Base-by-base conservation (phyloP, 805 yeast genomes). In the Priceomyces haplophilus region DNA sequence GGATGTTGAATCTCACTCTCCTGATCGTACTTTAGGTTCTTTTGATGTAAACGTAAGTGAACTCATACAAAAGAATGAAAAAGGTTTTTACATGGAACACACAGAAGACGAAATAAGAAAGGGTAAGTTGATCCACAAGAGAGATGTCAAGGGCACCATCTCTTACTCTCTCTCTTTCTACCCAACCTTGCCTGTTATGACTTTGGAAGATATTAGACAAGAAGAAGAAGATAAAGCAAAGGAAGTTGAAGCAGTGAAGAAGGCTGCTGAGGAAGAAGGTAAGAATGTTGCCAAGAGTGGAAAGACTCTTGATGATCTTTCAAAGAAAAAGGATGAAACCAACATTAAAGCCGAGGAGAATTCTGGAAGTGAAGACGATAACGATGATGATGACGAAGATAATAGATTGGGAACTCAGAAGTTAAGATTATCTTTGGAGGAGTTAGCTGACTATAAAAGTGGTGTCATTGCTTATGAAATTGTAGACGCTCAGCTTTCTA, bases 21-120 rank as follows among this genome's bases (percentile, higher is more conserved):
- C 80, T 34, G 99, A 93, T 64, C 80, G 97, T 55, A 79, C 95
- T 3, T 75, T 93, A 38, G 99, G 99, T 41, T 76, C 83, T 2
- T 83, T 87, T 66, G 83, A 82, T 54, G 65, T 93, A 16, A 78
- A 80, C 53, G 69, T 87, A 48, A 71, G 73, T 42, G 87, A 82
- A 20, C 67, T 88, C 52, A 80, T 91, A 58, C 76, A 78, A 48
- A 82, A 78, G 57, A 70, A 84, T 46, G 96, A 86, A 42, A 69
- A 73, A 44, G 84, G 83, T 38, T 62, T 70, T 37, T 82, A 81
- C 49, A 63, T 78, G 43, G 85, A 82, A 53, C 67, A 77, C 44
- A 65, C 76, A 32, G 82, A 81, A 48, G 69, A 75, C 7, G 78
- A 79, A 41, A 66, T 75, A 46, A 77, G 83, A 53, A 72, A 72